Conservation (phyloP, 2,329 filamentous ascomycete species). For the Venturia carpophila region DNA sequence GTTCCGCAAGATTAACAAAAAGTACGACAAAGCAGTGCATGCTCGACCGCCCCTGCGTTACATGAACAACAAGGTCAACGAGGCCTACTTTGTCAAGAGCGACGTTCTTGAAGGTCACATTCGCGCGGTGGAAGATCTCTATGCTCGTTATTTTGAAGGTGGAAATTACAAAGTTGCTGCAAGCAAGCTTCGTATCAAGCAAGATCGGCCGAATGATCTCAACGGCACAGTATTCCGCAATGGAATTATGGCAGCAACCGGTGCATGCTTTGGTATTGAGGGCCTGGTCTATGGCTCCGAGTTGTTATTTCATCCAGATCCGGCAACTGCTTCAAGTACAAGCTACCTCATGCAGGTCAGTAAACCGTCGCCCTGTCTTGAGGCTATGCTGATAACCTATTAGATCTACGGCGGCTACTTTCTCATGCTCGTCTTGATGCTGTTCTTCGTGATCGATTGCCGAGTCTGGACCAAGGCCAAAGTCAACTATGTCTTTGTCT, state of each 20-base stretch:
- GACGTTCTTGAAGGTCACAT: slow-evolving; percentile 76
- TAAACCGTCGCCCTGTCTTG: not conserved
- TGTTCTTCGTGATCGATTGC: slow-evolving; percentile 80
- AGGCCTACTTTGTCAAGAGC: slow-evolving; percentile 85
- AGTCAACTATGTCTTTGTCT: slow-evolving; percentile 95
- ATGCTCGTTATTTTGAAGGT: slow-evolving; percentile 87
- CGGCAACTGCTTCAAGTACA: slow-evolving; percentile 27
- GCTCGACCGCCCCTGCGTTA: slow-evolving; percentile 71
- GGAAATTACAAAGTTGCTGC: slow-evolving; percentile 89
- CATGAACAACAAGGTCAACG: slow-evolving; percentile 86
- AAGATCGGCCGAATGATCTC: slow-evolving; percentile 50
- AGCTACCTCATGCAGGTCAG: slow-evolving; percentile 55
- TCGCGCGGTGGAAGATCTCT: slow-evolving; percentile 76
- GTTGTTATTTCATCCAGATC: slow-evolving; percentile 26
- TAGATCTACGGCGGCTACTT: slow-evolving; percentile 92
- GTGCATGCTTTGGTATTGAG: slow-evolving; percentile 37
- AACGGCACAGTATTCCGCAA: slow-evolving; percentile 53
- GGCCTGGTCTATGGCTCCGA: slow-evolving; percentile 35
- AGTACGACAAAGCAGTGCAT: slow-evolving; percentile 87
- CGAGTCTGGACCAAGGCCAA: slow-evolving; percentile 74
- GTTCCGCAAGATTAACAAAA: slow-evolving; percentile 97
- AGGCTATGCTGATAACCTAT: slow-evolving; percentile 16
- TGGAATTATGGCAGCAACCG: slow-evolving; percentile 40
- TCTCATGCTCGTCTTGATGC: slow-evolving; percentile 68
- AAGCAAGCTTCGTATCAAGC: slow-evolving; percentile 72